Evolutionary conservation across 352 stramenopile species (phyloP), one percentile per base, ranked within the genome.

Genomic region (Globisporangium cylindrosporum): DNA sequence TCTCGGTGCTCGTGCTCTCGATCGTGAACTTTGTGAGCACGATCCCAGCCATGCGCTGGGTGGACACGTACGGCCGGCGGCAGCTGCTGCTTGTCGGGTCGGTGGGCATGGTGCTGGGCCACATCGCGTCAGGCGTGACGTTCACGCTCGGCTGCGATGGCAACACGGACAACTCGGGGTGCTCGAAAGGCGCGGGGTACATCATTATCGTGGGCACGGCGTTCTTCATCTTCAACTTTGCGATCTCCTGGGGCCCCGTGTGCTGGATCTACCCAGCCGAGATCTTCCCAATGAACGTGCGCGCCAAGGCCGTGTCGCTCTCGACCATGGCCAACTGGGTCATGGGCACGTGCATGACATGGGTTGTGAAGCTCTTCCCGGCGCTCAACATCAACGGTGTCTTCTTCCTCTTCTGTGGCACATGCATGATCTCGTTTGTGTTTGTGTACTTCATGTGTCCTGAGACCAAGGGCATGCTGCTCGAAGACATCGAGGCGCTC

Each of bases 191-290:
- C 15, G 78, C 76, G 24, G 80, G 77, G 24, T 80, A 70, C 61
- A 66, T 84, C 64, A 82, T 88, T 46, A 46, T 46, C 48, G 73
- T 79, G 18, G 64, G 70, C 46, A 67, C 76, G 43, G 68, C 68
- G 54, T 81, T 87, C 70, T 82, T 82, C 66, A 64, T 80, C 2
- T 82, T 82, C 70, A 80, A 82, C 72, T 87, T 85, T 62, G 79
- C 79, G 60, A 81, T 82, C 62, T 75, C 68, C 14, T 84, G 76
- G 79, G 79, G 79, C 6, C 75, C 79, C 51, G 64, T 86, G 34
- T 78, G 73, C 55, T 88, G 79, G 79, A 81, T 88, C 51, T 82
- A 85, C 60, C 76, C 80, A 0, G 66, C 78, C 27, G 80, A 88
- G 69, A 81, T 84, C 41, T 86, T 86, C 66, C 73, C 78, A 14